Evolutionary conservation across 1,139 yeast genomes (phyloP), one percentile per base, ranked within the genome.

Genomic region (Suhomyces choctaworum): DNA sequence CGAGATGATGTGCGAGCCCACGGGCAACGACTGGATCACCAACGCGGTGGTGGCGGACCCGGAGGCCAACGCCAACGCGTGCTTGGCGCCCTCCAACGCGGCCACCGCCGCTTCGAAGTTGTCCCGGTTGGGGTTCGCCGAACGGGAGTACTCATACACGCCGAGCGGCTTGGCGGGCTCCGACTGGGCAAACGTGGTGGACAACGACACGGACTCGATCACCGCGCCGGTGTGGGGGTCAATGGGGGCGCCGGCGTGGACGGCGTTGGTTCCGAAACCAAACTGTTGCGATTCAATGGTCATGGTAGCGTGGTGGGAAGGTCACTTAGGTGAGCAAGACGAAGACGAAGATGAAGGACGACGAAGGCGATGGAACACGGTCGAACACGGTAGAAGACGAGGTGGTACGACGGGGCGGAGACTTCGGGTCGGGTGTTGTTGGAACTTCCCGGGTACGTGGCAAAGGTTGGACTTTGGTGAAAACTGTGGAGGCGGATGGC

Each of bases 1-100:
- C 35, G 92, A 80, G 36, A 87, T 72, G 34, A 84, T 83, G 54
- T 86, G 95, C 36, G 86, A 72, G 38, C 82, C 83, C 47, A 77
- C 73, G 30, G 88, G 82, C 52, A 87, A 69, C 27, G 85, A 74
- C 63, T 86, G 95, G 49, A 86, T 65, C 33, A 88, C 72, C 51
- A 82, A 76, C 22, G 94, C 89, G 36, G 95, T 85, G 46, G 90
- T 77, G 38, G 96, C 95, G 35, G 90, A 82, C 37, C 96, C 96
- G 14, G 95, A 85, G 29, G 87, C 68, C 60, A 85, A 81, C 11
- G 92, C 96, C 45, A 88, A 63, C 16, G 89, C 95, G 58, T 78
- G 73, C 60, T 80, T 78, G 48, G 85, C 96, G 43, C 74, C 73
- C 65, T 87, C 95, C 42, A 88, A 71, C 25, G 88, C 73, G 34